phyloP scores from a whole-genome alignment of 805 yeast species.

The Kazachstania psychrophila region DNA sequence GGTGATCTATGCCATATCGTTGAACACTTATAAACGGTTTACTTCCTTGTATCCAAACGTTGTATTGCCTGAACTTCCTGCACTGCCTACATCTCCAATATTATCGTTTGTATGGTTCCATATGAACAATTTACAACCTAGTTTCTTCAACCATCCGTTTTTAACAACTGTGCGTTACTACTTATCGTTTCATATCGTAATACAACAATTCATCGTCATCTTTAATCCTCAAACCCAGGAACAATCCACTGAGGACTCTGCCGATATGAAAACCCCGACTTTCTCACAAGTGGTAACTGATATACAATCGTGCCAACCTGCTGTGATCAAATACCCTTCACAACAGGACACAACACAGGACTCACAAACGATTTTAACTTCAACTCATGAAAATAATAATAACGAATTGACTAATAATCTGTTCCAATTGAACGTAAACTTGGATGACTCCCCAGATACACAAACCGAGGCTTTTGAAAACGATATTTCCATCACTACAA shows the following conservation, averaged over 20 bases:
- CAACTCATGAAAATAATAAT: constrained; percentile 3
- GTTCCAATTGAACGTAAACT: constrained; percentile 16
- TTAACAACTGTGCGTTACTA: constrained; percentile 6
- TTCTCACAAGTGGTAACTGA: constrained; percentile 18
- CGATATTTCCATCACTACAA: constrained; percentile 20
- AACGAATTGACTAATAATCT: constrained; percentile 16
- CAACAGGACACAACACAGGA: too few species aligned
- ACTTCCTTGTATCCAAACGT: constrained; percentile 5
- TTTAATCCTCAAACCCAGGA: too few species aligned
- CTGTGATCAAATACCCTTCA: constrained; percentile 16
- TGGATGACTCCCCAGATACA: constrained; percentile 2
- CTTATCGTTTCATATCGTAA: constrained; percentile 26
- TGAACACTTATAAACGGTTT: constrained; percentile 11
- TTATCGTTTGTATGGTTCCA: too few species aligned
- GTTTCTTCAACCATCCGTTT: too few species aligned
- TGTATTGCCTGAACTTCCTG: too few species aligned
- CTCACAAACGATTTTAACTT: constrained; percentile 20
- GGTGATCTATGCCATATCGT: constrained; percentile 19
- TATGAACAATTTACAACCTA: too few species aligned
- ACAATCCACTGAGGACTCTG: too few species aligned
- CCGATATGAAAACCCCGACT: too few species aligned
- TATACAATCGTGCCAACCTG: constrained; percentile 19
- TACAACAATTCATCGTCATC: constrained; percentile 22
- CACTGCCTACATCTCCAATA: too few species aligned
- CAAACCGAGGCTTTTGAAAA: constrained; percentile 10